phyloP scores from a whole-genome alignment of 1,139 yeast species.

The Geotrichum phurueaensis region DNA sequence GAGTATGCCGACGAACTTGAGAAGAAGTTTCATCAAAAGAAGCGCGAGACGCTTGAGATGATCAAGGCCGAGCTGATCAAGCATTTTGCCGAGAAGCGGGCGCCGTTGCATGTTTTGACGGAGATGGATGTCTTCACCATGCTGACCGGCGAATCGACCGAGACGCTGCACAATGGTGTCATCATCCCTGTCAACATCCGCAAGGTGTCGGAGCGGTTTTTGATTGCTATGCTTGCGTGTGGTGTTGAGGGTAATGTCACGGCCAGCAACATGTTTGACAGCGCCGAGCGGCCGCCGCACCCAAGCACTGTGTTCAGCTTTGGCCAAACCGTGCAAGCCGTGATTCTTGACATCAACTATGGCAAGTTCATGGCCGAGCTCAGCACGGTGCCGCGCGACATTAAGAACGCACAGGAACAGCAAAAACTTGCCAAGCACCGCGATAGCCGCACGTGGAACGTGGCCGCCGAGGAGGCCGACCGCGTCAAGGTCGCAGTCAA shows the following conservation, averaged over 20 bases:
- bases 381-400: conserved; percentile 61
- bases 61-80: conserved; percentile 83
- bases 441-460: conserved; percentile 74
- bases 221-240: conserved; percentile 64
- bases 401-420: conserved; percentile 49
- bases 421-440: conserved; percentile 40
- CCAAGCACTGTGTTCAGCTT: conserved; percentile 46
- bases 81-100: conserved; percentile 80
- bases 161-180: conserved; percentile 61
- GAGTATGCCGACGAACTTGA: conserved; percentile 93
- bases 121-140: conserved; percentile 75
- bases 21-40: conserved; percentile 64
- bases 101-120: conserved; percentile 60
- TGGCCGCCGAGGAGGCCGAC: conserved; percentile 65
- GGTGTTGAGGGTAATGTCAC: conserved; percentile 67
- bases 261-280: conserved; percentile 60
- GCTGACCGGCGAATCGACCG: conserved; percentile 80
- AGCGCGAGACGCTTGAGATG: conserved; percentile 76
- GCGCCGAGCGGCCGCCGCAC: conserved; percentile 39
- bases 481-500: conserved; percentile 46
- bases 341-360: conserved; percentile 62
- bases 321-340: conserved; percentile 86
- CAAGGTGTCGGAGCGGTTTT: conserved; percentile 44
- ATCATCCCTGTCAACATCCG: conserved; percentile 72
- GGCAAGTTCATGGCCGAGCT: conserved; percentile 67